These are phyloP conservation scores for Luffa aegyptiaca DNA, from an alignment of 306 rosid genomes.

Conservation along the genomic window DNA sequence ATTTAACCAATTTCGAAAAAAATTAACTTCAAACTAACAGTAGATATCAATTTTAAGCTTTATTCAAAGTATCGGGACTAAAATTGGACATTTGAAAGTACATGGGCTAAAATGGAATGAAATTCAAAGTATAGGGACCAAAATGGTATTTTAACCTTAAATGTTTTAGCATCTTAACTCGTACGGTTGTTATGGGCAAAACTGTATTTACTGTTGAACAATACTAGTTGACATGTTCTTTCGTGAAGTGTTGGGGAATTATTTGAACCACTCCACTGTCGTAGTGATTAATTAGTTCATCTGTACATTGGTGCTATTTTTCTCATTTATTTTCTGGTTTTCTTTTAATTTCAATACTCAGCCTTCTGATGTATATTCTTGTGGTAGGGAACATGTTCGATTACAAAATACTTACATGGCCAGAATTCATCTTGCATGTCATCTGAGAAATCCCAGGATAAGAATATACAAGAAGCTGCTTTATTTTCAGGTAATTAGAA, in stretches of 20 bases:
- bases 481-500: conserved; percentile 53
- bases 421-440: conserved; percentile 25
- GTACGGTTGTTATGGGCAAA: not conserved
- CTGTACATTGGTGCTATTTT: not conserved
- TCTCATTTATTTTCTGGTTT: not conserved
- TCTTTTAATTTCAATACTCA: not conserved
- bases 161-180: not conserved
- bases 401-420: conserved; percentile 68
- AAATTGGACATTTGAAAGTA: no score
- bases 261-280: not conserved
- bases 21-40: no score
- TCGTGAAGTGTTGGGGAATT: not conserved
- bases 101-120: no score
- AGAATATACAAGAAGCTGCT: conserved; percentile 32
- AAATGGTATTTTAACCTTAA: no score
- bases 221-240: not conserved
- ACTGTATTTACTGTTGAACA: not conserved
- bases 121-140: no score
- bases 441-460: conserved; percentile 29
- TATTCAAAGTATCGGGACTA: no score
- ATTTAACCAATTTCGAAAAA: no score
- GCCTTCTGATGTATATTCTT: conserved; percentile 12
- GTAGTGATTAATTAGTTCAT: not conserved
- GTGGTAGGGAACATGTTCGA: conserved; percentile 68
- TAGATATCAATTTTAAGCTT: no score